phyloP scores from a whole-genome alignment of 129 eudicot genomes.

The Flaveria trinervia region DNA sequence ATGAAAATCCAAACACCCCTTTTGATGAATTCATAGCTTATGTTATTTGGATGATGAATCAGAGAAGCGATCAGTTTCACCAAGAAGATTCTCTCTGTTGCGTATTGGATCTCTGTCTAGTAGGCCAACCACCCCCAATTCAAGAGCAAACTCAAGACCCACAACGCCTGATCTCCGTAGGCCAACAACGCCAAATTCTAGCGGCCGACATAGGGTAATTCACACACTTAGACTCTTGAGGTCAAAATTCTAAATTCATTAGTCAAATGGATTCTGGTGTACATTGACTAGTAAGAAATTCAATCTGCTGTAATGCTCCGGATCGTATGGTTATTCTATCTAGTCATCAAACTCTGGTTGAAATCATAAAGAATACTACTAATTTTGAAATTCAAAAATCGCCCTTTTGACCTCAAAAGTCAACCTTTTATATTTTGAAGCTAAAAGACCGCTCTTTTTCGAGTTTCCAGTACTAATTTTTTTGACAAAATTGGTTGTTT shows the following conservation, averaged over 20 bases:
- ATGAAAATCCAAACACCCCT: not conserved
- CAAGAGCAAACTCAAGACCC: conserved; percentile 40
- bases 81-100: conserved; percentile 72
- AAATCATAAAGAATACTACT: not conserved
- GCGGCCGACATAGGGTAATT: conserved; percentile 61
- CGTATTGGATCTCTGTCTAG: conserved; percentile 56
- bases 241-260: not conserved
- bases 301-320: not conserved
- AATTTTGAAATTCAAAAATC: not conserved
- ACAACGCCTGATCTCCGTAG: conserved; percentile 46
- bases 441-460: not conserved
- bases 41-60: conserved; percentile 34
- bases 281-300: not conserved
- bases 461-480: conserved; percentile 1
- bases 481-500: conserved; percentile 9
- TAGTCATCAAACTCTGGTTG: not conserved
- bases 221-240: conserved; percentile 13
- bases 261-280: not conserved
- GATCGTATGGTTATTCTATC: not conserved
- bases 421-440: not conserved
- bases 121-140: conserved; percentile 39
- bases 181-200: conserved; percentile 64
- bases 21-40: not conserved
- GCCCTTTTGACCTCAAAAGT: conserved; percentile 14
- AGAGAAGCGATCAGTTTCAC: conserved; percentile 84